phyloP scores from a whole-genome alignment of 1,284 basidiomycete species.

The Anthracocystis walkeri region DNA sequence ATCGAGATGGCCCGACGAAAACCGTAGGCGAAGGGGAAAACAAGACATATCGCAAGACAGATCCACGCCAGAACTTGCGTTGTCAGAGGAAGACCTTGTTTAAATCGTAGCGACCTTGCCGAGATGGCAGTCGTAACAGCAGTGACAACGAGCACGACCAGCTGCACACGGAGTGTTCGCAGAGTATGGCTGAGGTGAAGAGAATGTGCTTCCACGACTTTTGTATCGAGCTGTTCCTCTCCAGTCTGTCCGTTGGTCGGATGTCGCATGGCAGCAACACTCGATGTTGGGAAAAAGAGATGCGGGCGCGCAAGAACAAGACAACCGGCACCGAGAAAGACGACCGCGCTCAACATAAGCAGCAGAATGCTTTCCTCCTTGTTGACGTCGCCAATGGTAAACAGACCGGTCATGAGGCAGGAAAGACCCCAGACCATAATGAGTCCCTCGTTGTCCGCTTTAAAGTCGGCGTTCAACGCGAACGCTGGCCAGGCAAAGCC shows the following conservation, averaged over 20 bases:
- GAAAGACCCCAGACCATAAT: constrained; percentile 73
- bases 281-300: constrained; percentile 32
- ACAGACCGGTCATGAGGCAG: constrained; percentile 76
- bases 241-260: background rate
- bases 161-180: constrained; percentile 45
- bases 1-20: constrained; percentile 68
- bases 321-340: constrained; percentile 38
- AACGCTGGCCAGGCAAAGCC: constrained; percentile 76
- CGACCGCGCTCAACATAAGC: constrained; percentile 47
- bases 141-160: constrained; percentile 72
- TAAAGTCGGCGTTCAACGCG: constrained; percentile 43
- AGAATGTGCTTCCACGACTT: constrained; percentile 9
- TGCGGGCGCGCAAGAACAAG: constrained; percentile 20
- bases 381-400: constrained; percentile 80
- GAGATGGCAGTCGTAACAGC: constrained; percentile 74
- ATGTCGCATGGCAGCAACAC: background rate
- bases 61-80: constrained; percentile 79
- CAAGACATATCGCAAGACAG: constrained; percentile 71
- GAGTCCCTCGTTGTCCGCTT: constrained; percentile 64
- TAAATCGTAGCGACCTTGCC: constrained; percentile 75
- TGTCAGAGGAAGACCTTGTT: constrained; percentile 76
- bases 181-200: constrained; percentile 46
- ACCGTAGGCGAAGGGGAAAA: constrained; percentile 57
- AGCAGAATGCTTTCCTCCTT: constrained; percentile 75
- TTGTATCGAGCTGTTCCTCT: background rate